Base-by-base conservation (phyloP, 2,329 filamentous ascomycete genomes). In the Calonectria fujianensis region DNA sequence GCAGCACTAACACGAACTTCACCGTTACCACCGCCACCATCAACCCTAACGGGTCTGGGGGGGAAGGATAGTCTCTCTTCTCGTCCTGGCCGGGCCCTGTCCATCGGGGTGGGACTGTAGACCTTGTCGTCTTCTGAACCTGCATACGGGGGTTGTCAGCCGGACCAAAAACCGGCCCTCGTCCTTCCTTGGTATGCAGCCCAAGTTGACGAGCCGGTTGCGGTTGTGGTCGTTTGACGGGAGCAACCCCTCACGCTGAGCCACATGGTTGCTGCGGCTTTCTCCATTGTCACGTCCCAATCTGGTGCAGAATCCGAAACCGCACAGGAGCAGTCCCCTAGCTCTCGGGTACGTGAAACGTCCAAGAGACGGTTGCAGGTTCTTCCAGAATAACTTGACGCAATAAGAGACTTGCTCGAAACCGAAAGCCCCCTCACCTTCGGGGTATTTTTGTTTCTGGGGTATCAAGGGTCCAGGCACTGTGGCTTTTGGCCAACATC, bases 321-420 rank as follows among this genome's bases (percentile, higher is more conserved):
- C 72, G 69, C 74, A 69, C 69, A 73, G 72, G 74, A 75, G 54
- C 65, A 69, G 72, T 70, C 75, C 64, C 75, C 74, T 65, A 70
- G 70, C 72, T 74, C 57, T 77, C 75, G 68, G 72, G 69, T 74
- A 79, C 78, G 71, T 80, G 81, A 83, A 82, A 81, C 78, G 51
- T 31, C 63, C 66, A 32, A 73, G 51, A 51, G n/a, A 41, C 52
- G 50, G 69, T 75, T 65, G 75, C 74, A 74, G 73, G 71, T 73
- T 77, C 65, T 80, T 80, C 78, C 80, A 80, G 79, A 83, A 82
- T 70, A 77, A 76, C 51, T 75, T 76, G 76, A 80, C 69, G 77
- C 76, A 69, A 52, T 10, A n/a, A 70, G 68, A 72, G 63, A 65
- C 73, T 75, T 70, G 37, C 57, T 50, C 71, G 51, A 73, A 59